phyloP scores from a whole-genome alignment of 441 rosid genomes.

The Jatropha multifida region DNA sequence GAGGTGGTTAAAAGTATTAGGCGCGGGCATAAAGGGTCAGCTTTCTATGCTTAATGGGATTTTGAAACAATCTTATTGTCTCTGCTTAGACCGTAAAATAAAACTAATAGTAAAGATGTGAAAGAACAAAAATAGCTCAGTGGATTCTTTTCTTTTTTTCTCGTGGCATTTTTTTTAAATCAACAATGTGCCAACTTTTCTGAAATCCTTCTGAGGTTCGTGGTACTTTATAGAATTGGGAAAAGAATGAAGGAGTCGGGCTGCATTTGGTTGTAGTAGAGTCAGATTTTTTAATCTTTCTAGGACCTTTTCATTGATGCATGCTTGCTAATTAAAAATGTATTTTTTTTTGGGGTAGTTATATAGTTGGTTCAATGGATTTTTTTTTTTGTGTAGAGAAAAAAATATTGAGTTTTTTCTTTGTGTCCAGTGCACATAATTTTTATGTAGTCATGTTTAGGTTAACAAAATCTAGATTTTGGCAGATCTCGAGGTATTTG shows the following conservation, averaged over 20 bases:
- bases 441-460: neutral
- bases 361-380: neutral
- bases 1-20: slow-evolving; percentile 94
- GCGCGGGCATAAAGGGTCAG: slow-evolving; percentile 88
- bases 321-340: neutral
- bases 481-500: neutral
- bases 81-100: neutral
- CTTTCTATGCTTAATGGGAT: neutral
- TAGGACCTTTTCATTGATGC: neutral
- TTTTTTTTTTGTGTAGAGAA: neutral
- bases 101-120: neutral
- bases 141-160: neutral
- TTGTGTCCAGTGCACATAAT: neutral
- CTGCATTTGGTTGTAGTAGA: neutral
- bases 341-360: too few species aligned
- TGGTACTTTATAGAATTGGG: neutral
- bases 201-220: neutral
- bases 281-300: neutral
- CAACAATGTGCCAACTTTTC: neutral
- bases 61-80: neutral
- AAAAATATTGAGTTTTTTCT: neutral
- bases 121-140: neutral
- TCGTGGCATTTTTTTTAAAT: neutral
- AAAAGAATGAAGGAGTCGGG: neutral
- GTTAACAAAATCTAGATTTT: neutral